A percentile compares a stretch with the other conserved stretches of the same genome.
Conservation (phyloP, 805 yeast genomes). For the Tetrapisispora iriomotensis region DNA sequence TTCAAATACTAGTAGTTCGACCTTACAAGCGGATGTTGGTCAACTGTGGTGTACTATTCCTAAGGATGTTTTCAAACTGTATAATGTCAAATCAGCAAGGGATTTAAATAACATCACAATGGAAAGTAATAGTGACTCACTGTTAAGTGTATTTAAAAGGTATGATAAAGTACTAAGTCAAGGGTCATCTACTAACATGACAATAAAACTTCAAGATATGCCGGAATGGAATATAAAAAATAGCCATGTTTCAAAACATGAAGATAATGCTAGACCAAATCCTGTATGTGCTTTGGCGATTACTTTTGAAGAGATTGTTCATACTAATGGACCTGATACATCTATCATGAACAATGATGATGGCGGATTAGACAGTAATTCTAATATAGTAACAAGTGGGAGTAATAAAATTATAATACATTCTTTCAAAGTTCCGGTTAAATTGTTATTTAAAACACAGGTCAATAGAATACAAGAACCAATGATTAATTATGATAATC, state of each 20-base stretch:
- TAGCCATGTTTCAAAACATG: background rate
- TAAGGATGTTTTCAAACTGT: conserved; percentile 21
- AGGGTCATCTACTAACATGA: conserved; percentile 22
- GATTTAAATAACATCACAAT: conserved; percentile 23
- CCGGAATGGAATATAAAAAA: conserved; percentile 20
- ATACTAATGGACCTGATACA: conserved; percentile 8
- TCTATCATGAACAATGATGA: conserved; percentile 5
- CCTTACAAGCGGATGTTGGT: conserved; percentile 22
- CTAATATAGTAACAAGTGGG: conserved; percentile 3
- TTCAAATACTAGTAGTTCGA: conserved; percentile 7
- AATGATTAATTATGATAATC: conserved; percentile 41
- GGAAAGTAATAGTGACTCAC: conserved; percentile 27
- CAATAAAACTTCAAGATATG: conserved; percentile 20
- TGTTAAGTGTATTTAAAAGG: conserved; percentile 22
- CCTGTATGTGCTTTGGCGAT: conserved; percentile 23
- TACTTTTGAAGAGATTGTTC: conserved; percentile 23
- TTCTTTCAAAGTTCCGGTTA: conserved; percentile 62
- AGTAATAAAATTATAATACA: conserved; percentile 40
- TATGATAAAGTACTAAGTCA: conserved; percentile 24
- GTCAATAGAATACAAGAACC: conserved; percentile 56
- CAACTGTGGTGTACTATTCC: conserved; percentile 29
- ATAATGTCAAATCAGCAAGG: conserved; percentile 21
- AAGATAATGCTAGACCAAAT: conserved; percentile 8
- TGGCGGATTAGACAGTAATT: conserved; percentile 3
- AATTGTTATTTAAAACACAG: conserved; percentile 45